Conservation (phyloP, 345 rosid genomes). For the Angophora floribunda region DNA sequence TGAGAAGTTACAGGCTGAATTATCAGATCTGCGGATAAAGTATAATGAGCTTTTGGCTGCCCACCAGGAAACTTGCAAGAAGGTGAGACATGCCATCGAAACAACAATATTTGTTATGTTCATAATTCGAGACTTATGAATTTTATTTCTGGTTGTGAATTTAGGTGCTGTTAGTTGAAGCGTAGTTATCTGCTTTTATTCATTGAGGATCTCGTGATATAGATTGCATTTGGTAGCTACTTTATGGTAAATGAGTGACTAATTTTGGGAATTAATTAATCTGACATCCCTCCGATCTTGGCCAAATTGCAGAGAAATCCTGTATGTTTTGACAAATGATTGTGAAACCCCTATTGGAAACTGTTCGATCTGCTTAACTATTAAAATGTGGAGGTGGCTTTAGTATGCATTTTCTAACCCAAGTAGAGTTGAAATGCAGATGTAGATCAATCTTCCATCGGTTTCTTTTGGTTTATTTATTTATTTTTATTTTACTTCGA, state of each 20-base stretch:
- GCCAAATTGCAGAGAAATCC: neutral
- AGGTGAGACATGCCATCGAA: constrained; percentile 26
- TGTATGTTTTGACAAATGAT: neutral
- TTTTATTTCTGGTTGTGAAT: neutral
- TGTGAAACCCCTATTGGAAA: neutral
- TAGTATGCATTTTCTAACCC: neutral
- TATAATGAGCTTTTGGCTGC: constrained; percentile 58
- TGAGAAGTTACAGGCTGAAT: constrained; percentile 79
- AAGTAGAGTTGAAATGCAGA: neutral
- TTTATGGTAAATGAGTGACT: neutral
- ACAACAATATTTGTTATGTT: neutral
- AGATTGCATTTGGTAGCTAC: neutral
- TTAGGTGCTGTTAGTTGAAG: neutral
- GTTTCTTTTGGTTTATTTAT: neutral
- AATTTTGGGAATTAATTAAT: neutral
- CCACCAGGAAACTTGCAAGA: constrained; percentile 61
- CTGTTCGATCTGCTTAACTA: fast-evolving
- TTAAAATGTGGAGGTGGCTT: neutral
- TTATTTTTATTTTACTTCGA: neutral
- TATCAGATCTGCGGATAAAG: constrained; percentile 56
- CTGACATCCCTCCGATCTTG: neutral
- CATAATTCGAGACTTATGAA: neutral
- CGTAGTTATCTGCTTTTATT: neutral
- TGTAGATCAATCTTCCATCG: neutral
- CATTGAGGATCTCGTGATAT: neutral